These are phyloP conservation scores for Ogataea hybrid DNA, from an alignment of 1,139 yeast genomes.

Conservation along the genomic window DNA sequence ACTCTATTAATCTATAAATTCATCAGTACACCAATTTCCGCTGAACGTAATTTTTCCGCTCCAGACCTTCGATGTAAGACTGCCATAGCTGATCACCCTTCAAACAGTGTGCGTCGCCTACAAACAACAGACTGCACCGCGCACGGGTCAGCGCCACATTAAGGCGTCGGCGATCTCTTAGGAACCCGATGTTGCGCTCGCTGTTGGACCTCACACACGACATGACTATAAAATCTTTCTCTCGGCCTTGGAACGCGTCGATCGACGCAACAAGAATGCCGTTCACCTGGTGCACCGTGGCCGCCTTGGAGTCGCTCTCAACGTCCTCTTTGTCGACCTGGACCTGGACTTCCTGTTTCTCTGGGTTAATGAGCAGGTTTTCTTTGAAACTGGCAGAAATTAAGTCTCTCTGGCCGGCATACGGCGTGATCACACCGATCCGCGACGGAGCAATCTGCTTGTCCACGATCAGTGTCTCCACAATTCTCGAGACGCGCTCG, in stretches of 20 bases:
- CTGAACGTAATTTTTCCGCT: conserved; percentile 17
- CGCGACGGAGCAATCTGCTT: conserved; percentile 48
- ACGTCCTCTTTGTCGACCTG: conserved; percentile 33
- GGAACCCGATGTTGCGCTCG: conserved; percentile 75
- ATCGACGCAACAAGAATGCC: conserved; percentile 78
- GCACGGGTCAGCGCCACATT: conserved; percentile 95
- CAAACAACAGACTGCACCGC: conserved; percentile 73
- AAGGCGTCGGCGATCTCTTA: conserved; percentile 84
- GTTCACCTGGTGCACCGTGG: conserved; percentile 51
- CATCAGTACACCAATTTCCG: conserved; percentile 3
- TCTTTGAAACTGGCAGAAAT: conserved; percentile 49
- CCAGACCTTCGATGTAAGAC: conserved; percentile 39
- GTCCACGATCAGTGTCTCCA: conserved; percentile 51
- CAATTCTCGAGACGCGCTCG: conserved; percentile 41
- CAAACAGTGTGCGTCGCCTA: conserved; percentile 57
- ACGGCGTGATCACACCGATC: conserved; percentile 70
- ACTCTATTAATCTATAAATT: neutral
- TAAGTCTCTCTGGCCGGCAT: conserved; percentile 68
- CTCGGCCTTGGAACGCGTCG: conserved; percentile 96
- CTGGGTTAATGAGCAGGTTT: conserved; percentile 57
- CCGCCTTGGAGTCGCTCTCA: conserved; percentile 22
- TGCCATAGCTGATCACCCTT: conserved; percentile 53
- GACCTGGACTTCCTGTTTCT: conserved; percentile 42
- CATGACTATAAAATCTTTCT: conserved; percentile 82
- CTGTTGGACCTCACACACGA: conserved; percentile 92